phyloP scores from a whole-genome alignment of 140 eudicot genomes.

The Erigeron philadelphicus region DNA sequence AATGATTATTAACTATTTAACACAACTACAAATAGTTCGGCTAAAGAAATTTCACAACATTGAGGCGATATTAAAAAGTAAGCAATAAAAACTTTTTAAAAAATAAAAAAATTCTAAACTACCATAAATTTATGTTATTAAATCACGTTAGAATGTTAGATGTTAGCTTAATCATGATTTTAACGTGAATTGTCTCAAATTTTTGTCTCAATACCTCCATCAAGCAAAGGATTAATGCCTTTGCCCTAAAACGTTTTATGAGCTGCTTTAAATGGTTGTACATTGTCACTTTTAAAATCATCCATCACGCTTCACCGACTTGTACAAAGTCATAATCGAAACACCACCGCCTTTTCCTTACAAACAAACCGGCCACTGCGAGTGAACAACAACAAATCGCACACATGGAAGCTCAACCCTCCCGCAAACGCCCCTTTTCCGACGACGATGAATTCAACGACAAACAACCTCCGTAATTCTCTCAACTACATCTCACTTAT shows the following conservation, averaged over 20 bases:
- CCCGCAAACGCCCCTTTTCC: constrained; percentile 39
- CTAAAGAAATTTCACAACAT: too few species aligned
- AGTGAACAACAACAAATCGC: background rate
- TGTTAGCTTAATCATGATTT: too few species aligned
- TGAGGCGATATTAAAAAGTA: too few species aligned
- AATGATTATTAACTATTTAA: too few species aligned
- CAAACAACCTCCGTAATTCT: constrained; percentile 26
- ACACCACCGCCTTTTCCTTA: background rate
- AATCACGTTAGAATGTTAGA: too few species aligned
- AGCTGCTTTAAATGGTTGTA: background rate
- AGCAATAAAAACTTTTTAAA: too few species aligned
- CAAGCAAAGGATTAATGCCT: background rate
- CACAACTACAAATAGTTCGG: too few species aligned
- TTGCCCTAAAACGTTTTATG: background rate
- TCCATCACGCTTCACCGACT: background rate
- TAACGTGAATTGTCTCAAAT: too few species aligned
- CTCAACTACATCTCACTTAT: background rate
- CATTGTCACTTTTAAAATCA: background rate
- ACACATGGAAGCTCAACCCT: constrained; percentile 35
- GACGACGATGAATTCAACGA: constrained; percentile 22
- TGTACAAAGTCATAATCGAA: constrained; percentile 3
- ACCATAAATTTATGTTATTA: too few species aligned
- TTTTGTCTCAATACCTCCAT: background rate
- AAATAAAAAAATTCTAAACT: too few species aligned
- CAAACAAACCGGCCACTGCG: background rate